Evolutionary conservation across 2,329 filamentous ascomycete genomes (phyloP).

Genomic region (Fusarium chaquense): DNA sequence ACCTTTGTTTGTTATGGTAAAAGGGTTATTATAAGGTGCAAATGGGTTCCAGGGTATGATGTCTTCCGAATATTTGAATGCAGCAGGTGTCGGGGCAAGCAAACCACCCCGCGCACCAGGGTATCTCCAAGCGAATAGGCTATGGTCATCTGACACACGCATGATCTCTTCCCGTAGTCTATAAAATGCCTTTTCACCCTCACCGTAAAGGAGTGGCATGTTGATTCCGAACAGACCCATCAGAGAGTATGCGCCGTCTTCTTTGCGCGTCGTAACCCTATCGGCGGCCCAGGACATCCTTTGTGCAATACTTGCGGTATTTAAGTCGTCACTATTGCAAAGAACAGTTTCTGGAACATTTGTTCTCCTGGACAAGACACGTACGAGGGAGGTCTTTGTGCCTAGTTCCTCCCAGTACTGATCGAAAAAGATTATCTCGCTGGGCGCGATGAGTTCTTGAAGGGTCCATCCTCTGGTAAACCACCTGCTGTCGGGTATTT

Average conservation of each 20-base stretch:
- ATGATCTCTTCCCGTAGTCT: slow-evolving; percentile 23
- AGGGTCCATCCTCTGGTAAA: slow-evolving; percentile 31
- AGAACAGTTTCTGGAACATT: background rate
- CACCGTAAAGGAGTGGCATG: slow-evolving; percentile 7
- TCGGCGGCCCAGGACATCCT: slow-evolving; percentile 23
- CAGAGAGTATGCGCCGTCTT: slow-evolving; percentile 9
- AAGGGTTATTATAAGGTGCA: background rate
- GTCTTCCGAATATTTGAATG: background rate
- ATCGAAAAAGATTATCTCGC: background rate
- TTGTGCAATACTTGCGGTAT: background rate
- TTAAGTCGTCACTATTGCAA: background rate
- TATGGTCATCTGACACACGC: background rate
- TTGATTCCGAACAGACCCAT: slow-evolving; percentile 16
- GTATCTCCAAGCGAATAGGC: slow-evolving; percentile 10
- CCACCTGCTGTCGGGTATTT: slow-evolving; percentile 2
- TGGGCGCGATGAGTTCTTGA: slow-evolving; percentile 9
- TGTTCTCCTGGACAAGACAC: background rate
- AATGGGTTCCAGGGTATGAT: slow-evolving; percentile 22
- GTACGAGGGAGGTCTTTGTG: background rate
- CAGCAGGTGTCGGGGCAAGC: background rate
- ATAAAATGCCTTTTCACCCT: slow-evolving; percentile 14
- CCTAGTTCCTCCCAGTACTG: background rate
- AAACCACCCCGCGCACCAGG: background rate
- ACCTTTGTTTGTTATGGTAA: slow-evolving; percentile 21
- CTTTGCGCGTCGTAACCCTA: slow-evolving; percentile 3